These are phyloP conservation scores for Alternaria triticimaculans DNA, from an alignment of 2,329 filamentous ascomycete species.

Conservation along the genomic window DNA sequence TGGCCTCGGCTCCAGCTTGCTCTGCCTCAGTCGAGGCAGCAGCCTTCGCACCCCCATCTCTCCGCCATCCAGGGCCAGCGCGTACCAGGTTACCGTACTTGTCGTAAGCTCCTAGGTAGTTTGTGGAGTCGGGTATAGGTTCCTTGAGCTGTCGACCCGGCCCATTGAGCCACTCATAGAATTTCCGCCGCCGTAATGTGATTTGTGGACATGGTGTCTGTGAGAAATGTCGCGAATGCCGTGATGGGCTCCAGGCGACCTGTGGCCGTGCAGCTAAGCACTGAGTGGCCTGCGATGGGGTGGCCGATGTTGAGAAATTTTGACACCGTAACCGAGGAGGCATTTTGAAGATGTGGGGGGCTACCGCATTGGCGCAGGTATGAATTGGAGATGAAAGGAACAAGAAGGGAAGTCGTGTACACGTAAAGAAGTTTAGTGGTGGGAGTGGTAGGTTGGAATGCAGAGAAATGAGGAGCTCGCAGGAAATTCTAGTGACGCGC, in stretches of 20 bases:
- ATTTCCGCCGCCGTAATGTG: conserved; percentile 61
- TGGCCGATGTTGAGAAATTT: conserved; percentile 30
- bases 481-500: conserved; percentile 12
- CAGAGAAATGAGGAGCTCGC: conserved; percentile 7
- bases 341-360: conserved; percentile 32
- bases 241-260: conserved; percentile 29
- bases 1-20: conserved; percentile 7
- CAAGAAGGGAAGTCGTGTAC: conserved; percentile 5
- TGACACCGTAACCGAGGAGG: conserved; percentile 44
- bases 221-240: conserved; percentile 43
- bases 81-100: conserved; percentile 57
- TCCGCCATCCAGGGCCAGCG: conserved; percentile 31
- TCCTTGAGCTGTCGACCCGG: conserved; percentile 58
- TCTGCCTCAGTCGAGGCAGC: conserved; percentile 15
- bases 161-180: conserved; percentile 66
- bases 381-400: conserved; percentile 6
- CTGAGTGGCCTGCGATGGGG: conserved; percentile 21
- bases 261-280: conserved; percentile 32
- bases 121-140: conserved; percentile 59
- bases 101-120: conserved; percentile 63
- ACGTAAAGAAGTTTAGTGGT: conserved; percentile 12
- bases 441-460: conserved; percentile 14
- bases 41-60: conserved; percentile 23
- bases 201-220: conserved; percentile 47
- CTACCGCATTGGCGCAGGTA: conserved; percentile 38